A percentile compares a stretch with the other conserved stretches of the same genome.
Evolutionary conservation across 352 stramenopile genomes (phyloP).

Genomic region (Pythium diclinum): DNA sequence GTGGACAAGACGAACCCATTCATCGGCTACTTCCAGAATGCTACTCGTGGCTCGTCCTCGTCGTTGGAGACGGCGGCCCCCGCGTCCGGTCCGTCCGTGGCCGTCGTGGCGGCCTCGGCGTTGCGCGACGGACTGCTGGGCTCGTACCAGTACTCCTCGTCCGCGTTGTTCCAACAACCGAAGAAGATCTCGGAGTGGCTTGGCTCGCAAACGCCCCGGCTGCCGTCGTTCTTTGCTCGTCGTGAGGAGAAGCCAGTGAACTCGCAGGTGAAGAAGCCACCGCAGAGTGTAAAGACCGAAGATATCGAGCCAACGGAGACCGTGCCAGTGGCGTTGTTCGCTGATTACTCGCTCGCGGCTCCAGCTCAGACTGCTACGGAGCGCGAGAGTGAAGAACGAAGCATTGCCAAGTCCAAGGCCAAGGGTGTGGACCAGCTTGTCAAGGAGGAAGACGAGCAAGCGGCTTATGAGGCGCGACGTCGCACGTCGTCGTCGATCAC

Average conservation of each 20-base stretch:
- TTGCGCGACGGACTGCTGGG: constrained; percentile 21
- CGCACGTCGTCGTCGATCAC: constrained; percentile 12
- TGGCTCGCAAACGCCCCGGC: constrained; percentile 31
- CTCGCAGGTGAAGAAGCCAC: constrained; percentile 6
- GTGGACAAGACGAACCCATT: constrained; percentile 88
- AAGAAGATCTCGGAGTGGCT: constrained; percentile 58
- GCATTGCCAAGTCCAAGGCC: not conserved
- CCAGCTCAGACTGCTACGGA: not conserved
- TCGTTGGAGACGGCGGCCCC: constrained; percentile 1
- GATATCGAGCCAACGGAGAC: constrained; percentile 14
- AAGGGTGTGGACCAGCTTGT: constrained; percentile 18
- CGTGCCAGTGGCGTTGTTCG: constrained; percentile 17
- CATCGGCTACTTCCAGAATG: constrained; percentile 82
- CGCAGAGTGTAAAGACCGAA: constrained; percentile 13
- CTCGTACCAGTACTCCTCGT: constrained; percentile 29
- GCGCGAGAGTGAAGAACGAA: not conserved
- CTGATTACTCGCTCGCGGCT: constrained; percentile 16
- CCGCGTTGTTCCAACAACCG: constrained; percentile 36
- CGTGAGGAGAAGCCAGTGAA: constrained; percentile 19
- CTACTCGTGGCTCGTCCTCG: not conserved
- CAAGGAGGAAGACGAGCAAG: constrained; percentile 10
- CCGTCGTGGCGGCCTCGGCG: constrained; percentile 8
- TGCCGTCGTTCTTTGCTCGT: constrained; percentile 21
- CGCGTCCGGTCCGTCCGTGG: not conserved
- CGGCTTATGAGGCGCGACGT: not conserved